Percentiles rank a stretch among this genome's conserved stretches.
Conservation (phyloP, 768 basidiomycete species). For the Boletus huronensis region DNA sequence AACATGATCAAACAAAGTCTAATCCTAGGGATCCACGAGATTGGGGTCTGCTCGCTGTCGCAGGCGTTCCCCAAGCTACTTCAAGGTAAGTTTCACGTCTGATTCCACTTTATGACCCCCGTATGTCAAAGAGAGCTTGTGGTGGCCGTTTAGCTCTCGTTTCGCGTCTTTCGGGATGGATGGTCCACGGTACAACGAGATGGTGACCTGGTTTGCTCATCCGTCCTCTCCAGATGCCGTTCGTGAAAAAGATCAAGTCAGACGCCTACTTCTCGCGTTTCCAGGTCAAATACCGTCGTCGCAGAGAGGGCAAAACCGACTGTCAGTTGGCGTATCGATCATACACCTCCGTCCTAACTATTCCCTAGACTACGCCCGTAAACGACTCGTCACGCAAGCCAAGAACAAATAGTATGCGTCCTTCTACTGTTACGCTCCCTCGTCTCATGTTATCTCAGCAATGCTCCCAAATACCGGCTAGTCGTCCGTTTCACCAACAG, state of each 20-base stretch:
- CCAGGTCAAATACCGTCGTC: slow-evolving; percentile 97
- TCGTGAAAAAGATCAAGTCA: slow-evolving; percentile 96
- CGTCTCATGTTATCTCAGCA: slow-evolving; percentile 43
- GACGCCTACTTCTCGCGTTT: slow-evolving; percentile 97
- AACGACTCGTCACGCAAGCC: slow-evolving; percentile 94
- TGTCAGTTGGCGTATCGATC: slow-evolving; percentile 48
- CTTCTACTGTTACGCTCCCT: background rate
- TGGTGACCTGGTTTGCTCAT: slow-evolving; percentile 24
- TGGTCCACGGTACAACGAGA: slow-evolving; percentile 26
- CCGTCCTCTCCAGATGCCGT: slow-evolving; percentile 65
- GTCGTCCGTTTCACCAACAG: slow-evolving; percentile 99
- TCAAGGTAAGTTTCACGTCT: slow-evolving; percentile 38
- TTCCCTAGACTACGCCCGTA: slow-evolving; percentile 87
- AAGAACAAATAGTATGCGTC: slow-evolving; percentile 94
- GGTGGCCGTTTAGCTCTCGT: background rate
- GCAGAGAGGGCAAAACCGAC: slow-evolving; percentile 98
- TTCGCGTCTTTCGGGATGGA: slow-evolving; percentile 27
- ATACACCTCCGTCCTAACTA: slow-evolving; percentile 5
- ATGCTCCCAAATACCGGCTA: slow-evolving; percentile 96
- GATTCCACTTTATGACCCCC: background rate
- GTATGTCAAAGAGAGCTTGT: background rate
- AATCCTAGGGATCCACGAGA: slow-evolving; percentile 10
- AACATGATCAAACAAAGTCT: slow-evolving; percentile 29
- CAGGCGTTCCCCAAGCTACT: slow-evolving; percentile 29
- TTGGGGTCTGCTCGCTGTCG: slow-evolving; percentile 23